Percentiles rank a stretch among this genome's conserved stretches.
Evolutionary conservation across 1,284 basidiomycete genomes (phyloP).

Genomic region (Microbotryomycetes sp.): DNA sequence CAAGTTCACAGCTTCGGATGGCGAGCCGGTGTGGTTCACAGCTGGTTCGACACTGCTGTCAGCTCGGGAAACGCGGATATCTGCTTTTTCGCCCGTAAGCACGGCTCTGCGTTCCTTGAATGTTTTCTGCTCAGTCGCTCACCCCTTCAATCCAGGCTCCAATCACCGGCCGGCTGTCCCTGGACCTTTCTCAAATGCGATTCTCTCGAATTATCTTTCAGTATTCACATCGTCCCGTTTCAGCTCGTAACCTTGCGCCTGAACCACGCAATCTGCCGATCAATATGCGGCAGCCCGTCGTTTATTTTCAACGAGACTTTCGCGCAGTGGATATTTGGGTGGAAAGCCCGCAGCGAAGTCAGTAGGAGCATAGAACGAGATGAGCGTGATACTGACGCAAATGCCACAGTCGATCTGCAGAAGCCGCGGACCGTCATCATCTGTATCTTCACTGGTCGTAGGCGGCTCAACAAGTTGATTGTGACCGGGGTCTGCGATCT

Average conservation of each 20-base stretch:
- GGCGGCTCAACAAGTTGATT: conserved; percentile 50
- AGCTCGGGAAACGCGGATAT: conserved; percentile 53
- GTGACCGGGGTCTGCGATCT: conserved; percentile 40
- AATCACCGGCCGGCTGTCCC: conserved; percentile 48
- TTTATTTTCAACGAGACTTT: conserved; percentile 52
- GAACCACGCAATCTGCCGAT: conserved; percentile 45
- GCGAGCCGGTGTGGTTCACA: conserved; percentile 46
- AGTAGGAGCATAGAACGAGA: too few relatives aligned
- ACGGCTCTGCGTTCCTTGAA: too few relatives aligned
- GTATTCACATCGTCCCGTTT: conserved; percentile 33
- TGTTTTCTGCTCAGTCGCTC: too few relatives aligned
- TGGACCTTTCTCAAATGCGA: conserved; percentile 38
- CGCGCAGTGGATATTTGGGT: conserved; percentile 55
- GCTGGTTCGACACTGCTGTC: conserved; percentile 36
- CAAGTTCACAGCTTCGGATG: conserved; percentile 39
- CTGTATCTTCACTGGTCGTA: conserved; percentile 57
- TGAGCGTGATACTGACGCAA: conserved; percentile 15
- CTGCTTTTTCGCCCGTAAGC: conserved; percentile 63
- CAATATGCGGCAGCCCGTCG: not conserved
- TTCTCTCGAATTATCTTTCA: conserved; percentile 39
- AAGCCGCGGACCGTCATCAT: conserved; percentile 51
- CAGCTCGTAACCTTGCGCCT: conserved; percentile 32
- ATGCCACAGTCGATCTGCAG: conserved; percentile 57
- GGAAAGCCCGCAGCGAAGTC: conserved; percentile 56
- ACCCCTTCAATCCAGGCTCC: conserved; percentile 57